phyloP scores from a whole-genome alignment of 2,329 filamentous ascomycete species.

The Ceratocystis cacaofunesta region DNA sequence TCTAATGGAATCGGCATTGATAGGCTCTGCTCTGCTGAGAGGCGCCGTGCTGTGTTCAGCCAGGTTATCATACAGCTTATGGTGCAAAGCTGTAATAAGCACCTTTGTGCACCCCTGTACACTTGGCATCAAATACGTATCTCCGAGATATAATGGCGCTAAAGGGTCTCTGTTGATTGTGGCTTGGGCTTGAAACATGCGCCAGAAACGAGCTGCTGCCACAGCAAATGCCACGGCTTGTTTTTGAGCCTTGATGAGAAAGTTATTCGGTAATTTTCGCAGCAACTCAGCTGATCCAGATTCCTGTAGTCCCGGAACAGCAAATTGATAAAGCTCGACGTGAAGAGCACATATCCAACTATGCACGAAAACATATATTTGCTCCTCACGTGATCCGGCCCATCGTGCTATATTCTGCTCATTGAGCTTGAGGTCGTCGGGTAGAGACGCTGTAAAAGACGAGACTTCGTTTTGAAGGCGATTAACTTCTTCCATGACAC shows the following conservation, averaged over 20 bases:
- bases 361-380: slow-evolving; percentile 27
- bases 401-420: slow-evolving; percentile 25
- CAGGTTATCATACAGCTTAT: slow-evolving; percentile 25
- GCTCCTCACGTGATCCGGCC: slow-evolving; percentile 23
- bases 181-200: slow-evolving; percentile 23
- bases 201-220: slow-evolving; percentile 26
- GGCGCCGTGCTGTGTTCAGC: slow-evolving; percentile 26
- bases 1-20: slow-evolving; percentile 24
- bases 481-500: slow-evolving; percentile 27
- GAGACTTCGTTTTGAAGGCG: slow-evolving; percentile 27
- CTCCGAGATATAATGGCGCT: slow-evolving; percentile 18
- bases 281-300: slow-evolving; percentile 24
- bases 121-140: slow-evolving; percentile 17
- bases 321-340: slow-evolving; percentile 29
- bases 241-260: slow-evolving; percentile 26
- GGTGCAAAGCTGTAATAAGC: slow-evolving; percentile 25
- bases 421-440: slow-evolving; percentile 24
- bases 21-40: slow-evolving; percentile 24
- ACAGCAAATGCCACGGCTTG: slow-evolving; percentile 29
- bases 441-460: slow-evolving; percentile 26
- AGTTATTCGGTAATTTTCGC: slow-evolving; percentile 25
- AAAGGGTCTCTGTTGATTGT: slow-evolving; percentile 20
- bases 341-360: slow-evolving; percentile 26
- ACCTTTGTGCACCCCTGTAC: slow-evolving; percentile 21
- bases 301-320: slow-evolving; percentile 26